Base-by-base conservation (phyloP, 176 grass and related monocot species). In the Leersia perrieri region DNA sequence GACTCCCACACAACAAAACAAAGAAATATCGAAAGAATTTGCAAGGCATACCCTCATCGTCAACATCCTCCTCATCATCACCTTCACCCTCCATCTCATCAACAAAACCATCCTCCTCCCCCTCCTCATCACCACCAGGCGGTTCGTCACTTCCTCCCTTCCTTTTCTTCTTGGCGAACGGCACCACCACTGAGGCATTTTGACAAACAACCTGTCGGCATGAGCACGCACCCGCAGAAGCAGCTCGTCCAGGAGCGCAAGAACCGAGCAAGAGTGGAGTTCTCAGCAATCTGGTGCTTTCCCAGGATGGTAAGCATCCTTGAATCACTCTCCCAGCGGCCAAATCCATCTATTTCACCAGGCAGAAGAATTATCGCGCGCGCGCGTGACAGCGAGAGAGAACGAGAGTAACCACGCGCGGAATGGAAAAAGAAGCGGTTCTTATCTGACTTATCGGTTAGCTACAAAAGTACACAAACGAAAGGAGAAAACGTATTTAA, bases 101-200 rank as follows among this genome's bases (percentile, higher is more conserved):
- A 32, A 67, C 1, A 7, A 53, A 73, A 63, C 26, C 61, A 31
- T 57, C 80, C 0, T 12, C 6, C 16, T 13, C 26, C 9, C 63
- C 82, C 44, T 85, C 86, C 35, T 36, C 67, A n/a, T n/a, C n/a
- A n/a, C n/a, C n/a, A n/a, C n/a, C n/a, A 22, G 86, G 26, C 32
- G 70, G 57, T 16, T 81, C 68, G 0, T 80, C 77, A 7, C 42
- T 79, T 57, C 71, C 76, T 22, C 72, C 63, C 9, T 85, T 77
- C 72, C 29, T 69, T 60, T 70, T 90, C 84, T 90, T 92, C 70
- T 78, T 92, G 70, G 87, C 82, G 25, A 77, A 79, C 33, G 86
- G 68, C 63, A 89, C 74, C 78, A 84, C 38, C n/a, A 72, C 1
- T 36, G 75, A 44, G 22, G 45, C 87, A 74, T 90, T 95, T 83